phyloP scores from a whole-genome alignment of 2,329 filamentous ascomycete species.

The Rutstroemia sp. region DNA sequence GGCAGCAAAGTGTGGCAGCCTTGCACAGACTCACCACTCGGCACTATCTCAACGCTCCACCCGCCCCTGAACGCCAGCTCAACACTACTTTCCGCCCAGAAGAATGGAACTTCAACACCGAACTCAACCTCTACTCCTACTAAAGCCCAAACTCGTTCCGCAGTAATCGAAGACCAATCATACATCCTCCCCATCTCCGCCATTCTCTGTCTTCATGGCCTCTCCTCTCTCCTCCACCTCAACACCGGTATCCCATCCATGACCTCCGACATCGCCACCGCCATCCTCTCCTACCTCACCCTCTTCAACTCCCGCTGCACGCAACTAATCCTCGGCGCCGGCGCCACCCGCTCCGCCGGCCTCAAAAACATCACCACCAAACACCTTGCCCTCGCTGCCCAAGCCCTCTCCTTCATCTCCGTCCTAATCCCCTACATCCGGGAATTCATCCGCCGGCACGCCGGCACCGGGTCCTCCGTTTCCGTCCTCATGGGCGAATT shows the following conservation, averaged over 20 bases:
- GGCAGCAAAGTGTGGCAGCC: slow-evolving; percentile 52
- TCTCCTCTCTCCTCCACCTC: slow-evolving; percentile 76
- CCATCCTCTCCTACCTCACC: slow-evolving; percentile 78
- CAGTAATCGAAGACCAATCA: slow-evolving; percentile 73
- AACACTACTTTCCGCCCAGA: slow-evolving; percentile 9
- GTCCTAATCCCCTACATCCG: slow-evolving; percentile 82
- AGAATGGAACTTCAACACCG: slow-evolving; percentile 33
- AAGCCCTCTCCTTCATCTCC: slow-evolving; percentile 81
- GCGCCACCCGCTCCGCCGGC: slow-evolving; percentile 80
- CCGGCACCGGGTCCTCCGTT: slow-evolving; percentile 40
- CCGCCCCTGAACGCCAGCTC: slow-evolving; percentile 4
- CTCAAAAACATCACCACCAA: slow-evolving; percentile 95
- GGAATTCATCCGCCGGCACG: slow-evolving; percentile 80
- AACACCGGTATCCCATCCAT: slow-evolving; percentile 82
- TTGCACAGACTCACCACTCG: slow-evolving; percentile 13
- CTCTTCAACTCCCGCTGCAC: slow-evolving; percentile 93
- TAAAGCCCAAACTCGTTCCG: slow-evolving; percentile 62
- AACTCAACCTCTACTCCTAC: slow-evolving; percentile 20
- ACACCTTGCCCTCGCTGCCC: slow-evolving; percentile 84
- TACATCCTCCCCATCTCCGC: slow-evolving; percentile 84
- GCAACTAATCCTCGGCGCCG: slow-evolving; percentile 93
- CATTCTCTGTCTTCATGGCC: slow-evolving; percentile 69
- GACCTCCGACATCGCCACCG: slow-evolving; percentile 72
- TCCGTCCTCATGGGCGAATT: slow-evolving; percentile 44
- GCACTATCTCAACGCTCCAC: slow-evolving; percentile 13